Percentiles rank a stretch among this genome's conserved stretches.
phyloP scores from a whole-genome alignment of 2,329 filamentous ascomycete species.

The Colletotrichum truncatum region DNA sequence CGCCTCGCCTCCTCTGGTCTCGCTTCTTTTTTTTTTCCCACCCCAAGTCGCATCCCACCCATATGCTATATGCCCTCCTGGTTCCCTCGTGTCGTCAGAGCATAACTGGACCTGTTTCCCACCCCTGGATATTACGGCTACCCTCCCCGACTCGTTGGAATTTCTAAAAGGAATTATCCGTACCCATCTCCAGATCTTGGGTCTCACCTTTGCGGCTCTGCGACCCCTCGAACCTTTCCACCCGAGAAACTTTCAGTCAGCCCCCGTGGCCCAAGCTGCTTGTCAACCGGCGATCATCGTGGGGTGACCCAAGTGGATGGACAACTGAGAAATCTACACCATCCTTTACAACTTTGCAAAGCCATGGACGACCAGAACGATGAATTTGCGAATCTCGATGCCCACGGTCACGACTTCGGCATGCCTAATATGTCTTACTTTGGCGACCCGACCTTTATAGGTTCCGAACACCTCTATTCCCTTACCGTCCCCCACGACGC shows the following conservation, averaged over 20 bases:
- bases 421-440: conserved; percentile 11
- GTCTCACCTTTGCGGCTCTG: conserved; percentile 24
- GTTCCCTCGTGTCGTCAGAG: not conserved
- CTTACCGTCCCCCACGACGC: not conserved
- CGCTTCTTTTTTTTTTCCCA: not conserved
- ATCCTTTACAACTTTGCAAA: not conserved
- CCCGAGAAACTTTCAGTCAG: not conserved
- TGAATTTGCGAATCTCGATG: not conserved
- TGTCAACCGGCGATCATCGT: not conserved
- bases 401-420: conserved; percentile 21
- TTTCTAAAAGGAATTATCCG: not conserved
- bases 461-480: not conserved
- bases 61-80: not conserved
- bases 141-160: not conserved
- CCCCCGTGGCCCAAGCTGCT: not conserved
- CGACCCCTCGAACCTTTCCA: not conserved
- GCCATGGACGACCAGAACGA: conserved; percentile 35
- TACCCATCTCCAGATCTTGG: conserved; percentile 4
- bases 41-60: not conserved
- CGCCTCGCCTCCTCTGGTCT: not conserved
- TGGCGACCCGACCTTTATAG: no score
- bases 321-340: not conserved
- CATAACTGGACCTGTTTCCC: conserved; percentile 6
- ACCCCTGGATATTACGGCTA: conserved; percentile 11
- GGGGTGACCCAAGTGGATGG: not conserved